Evolutionary conservation across 2,329 filamentous ascomycete genomes (phyloP), one percentile per base, ranked within the genome.

Genomic region (Davidsoniella australis): DNA sequence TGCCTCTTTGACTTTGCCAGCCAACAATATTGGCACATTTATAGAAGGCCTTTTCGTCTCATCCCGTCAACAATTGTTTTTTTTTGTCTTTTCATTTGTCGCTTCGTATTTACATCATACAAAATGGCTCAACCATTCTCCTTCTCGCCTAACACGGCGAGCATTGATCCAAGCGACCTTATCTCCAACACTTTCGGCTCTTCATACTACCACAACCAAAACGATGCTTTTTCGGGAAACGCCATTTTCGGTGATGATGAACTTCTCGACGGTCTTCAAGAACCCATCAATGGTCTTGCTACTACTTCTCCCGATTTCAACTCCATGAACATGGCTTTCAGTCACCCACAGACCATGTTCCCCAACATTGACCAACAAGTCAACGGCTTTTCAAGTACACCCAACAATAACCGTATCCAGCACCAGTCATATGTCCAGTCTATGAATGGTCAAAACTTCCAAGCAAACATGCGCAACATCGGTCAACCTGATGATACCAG

Each of bases 361-460:
- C 23, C 41, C 23, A 67, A 67, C 45, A 66, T 81, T 57, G 79
- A 84, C 55, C 68, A 73, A 44, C 79, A 82, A 51, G 78, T 86
- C 60, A 82, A 83, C 59, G 78, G 85, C 54, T 96, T 83, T 64
- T 94, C 89, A 17, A 85, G 85, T 62, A 94, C 88, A 2, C 88
- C 89, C 3, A 89, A 96, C 3, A 89, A 96, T 54, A 86, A 86
- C 47, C 82, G 86, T 48, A 87, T 89, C 5, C 89, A 94, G 53
- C 85, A 93, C 10, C 46, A 48, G 16, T 48, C 46, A 7, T 95
- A 87, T 59, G 75, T 84, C 40, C 76, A 82, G 57, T 79, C 75
- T 59, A 91, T 88, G 68, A 82, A 80, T 64, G 82, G 83, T 59
- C 72, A 72, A 36, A 83, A 87, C 55, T 93, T 86, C 62, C 77